Evolutionary conservation across 164 flowering plant genomes (phyloP).

Genomic region (Stephania cephalantha): DNA sequence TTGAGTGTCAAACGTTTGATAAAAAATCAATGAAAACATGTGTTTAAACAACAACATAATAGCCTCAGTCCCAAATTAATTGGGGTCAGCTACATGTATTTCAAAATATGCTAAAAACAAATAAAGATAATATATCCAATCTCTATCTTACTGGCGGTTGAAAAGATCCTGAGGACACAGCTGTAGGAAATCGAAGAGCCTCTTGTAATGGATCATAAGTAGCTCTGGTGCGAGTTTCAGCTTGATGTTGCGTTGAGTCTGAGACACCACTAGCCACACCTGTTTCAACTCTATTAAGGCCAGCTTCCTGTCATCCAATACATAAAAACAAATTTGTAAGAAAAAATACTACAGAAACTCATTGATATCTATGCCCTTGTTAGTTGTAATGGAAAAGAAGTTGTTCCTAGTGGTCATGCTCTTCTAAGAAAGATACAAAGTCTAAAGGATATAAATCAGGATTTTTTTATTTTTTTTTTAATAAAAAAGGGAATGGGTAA

Average conservation of each 20-base stretch:
- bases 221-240: constrained; percentile 32
- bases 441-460: not conserved
- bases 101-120: not conserved
- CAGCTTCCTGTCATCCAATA: constrained; percentile 32
- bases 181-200: constrained; percentile 39
- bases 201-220: constrained; percentile 26
- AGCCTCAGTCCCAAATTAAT: too few species aligned
- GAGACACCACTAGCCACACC: constrained; percentile 18
- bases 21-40: not conserved
- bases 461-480: not conserved
- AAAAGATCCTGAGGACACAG: constrained; percentile 39
- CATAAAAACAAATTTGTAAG: not conserved
- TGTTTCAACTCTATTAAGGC: constrained; percentile 25
- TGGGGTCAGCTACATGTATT: not conserved
- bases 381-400: not conserved
- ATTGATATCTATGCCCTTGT: not conserved
- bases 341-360: not conserved
- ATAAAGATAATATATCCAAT: not conserved
- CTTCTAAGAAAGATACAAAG: not conserved
- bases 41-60: not conserved
- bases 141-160: constrained; percentile 52
- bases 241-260: constrained; percentile 26
- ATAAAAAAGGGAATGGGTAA: not conserved
- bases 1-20: not conserved
- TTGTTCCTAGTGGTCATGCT: not conserved